Base-by-base conservation (phyloP, 768 basidiomycete genomes). In the Tricholoma matsutake region DNA sequence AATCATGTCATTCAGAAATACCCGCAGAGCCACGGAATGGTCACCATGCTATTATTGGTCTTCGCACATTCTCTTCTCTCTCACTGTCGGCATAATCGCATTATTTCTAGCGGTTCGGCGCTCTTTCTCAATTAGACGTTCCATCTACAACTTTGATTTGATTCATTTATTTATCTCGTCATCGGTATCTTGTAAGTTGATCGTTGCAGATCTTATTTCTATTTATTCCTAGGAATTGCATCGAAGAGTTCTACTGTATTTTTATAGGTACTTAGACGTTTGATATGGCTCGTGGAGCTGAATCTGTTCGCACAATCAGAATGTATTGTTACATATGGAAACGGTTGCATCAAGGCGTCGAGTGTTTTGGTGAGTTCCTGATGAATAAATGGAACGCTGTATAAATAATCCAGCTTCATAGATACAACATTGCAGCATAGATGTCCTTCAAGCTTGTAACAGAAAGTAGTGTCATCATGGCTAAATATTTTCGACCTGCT, bases 401-500 rank as follows among this genome's bases (percentile, higher is more conserved):
- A 25, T 35, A 35, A 2, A 35, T 11, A 35, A 35, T 35, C 14
- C 10, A 11, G 35, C 35, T 11, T 35, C 10, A 35, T 11, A 35
- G 34, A 35, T 35, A 35, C 10, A 35, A 2, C 3, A 10, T 13
- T 35, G 10, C 8, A 8, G 22, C 22, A 25, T 25, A 25, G 22
- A 3, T 25, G 22, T 25, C 22, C 22, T 39, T 5, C 13, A 39
- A 39, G 5, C 37, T 39, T 16, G 37, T 13, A 39, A 14, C 13
- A 39, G 37, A 13, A 39, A 14, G 10, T 39, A 39, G 14, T 39
- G 37, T 4, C 14, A 16, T 16, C 10, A 18, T 43, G 6, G 16
- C 11, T 45, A 22, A 9, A 45, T 45, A 22, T 45, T 10, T 45
- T 22, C 18, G 13, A 80, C 73, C 61, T 82, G 80, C 54, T 79